These are phyloP conservation scores for Licmophora abbreviata DNA, from an alignment of 108 stramenopile genomes.

Conservation along the genomic window DNA sequence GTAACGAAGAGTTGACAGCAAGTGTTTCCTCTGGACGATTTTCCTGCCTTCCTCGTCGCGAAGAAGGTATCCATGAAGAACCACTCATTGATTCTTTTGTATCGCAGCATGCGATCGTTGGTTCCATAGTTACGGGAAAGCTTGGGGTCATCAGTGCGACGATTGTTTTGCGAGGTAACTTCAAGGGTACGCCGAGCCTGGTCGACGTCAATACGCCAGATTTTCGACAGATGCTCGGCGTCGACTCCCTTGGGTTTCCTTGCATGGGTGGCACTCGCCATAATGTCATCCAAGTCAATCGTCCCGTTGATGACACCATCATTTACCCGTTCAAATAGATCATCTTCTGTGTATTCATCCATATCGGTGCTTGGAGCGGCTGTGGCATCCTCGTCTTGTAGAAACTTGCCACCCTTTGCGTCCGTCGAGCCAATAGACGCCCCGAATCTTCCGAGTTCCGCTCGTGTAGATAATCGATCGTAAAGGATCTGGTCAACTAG, in stretches of 20 bases:
- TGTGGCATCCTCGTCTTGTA: neutral
- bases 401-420: conserved; percentile 2
- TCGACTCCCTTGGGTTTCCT: conserved; percentile 9
- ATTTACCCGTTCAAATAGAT: neutral
- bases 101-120: conserved; percentile 3
- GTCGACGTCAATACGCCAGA: conserved; percentile 17
- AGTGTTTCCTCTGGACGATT: conserved; percentile 14
- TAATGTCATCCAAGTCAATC: conserved; percentile 9
- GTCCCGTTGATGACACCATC: neutral
- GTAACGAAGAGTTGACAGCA: conserved; percentile 17
- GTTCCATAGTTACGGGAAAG: conserved; percentile 21
- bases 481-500: no score
- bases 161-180: conserved; percentile 12
- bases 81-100: neutral
- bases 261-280: conserved; percentile 6
- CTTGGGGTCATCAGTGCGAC: neutral
- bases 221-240: conserved; percentile 18
- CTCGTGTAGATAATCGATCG: no score
- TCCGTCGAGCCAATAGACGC: no score
- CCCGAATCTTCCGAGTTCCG: no score
- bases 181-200: conserved; percentile 16
- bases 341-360: neutral
- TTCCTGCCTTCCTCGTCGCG: conserved; percentile 7
- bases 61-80: conserved; percentile 27
- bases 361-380: neutral